Evolutionary conservation across 2,329 filamentous ascomycete species (phyloP).

Genomic region (Sarocladium kiliense): DNA sequence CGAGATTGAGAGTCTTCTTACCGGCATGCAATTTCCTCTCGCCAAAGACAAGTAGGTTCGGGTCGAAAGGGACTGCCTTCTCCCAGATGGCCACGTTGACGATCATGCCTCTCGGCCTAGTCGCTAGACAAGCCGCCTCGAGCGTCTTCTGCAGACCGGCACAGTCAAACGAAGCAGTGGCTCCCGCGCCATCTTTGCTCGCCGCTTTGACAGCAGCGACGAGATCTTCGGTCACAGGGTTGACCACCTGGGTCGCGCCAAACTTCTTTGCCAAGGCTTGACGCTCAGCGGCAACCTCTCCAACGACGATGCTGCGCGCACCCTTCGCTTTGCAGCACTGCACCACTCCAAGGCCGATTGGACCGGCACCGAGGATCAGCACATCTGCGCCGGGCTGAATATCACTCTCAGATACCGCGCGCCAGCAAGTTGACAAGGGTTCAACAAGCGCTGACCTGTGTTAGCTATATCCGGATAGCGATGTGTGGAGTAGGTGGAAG

Average conservation of each 20-base stretch:
- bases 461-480: no score
- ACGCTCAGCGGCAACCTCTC: slow-evolving; percentile 46
- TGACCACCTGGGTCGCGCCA: slow-evolving; percentile 34
- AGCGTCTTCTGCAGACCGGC: slow-evolving; percentile 19
- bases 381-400: slow-evolving; percentile 37
- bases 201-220: slow-evolving; percentile 12
- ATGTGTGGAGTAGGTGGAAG: no score
- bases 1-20: not conserved
- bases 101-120: slow-evolving; percentile 18
- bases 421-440: slow-evolving; percentile 60
- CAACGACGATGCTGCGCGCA: slow-evolving; percentile 50
- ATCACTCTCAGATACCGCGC: slow-evolving; percentile 36
- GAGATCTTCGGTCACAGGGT: slow-evolving; percentile 15
- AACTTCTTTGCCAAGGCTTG: slow-evolving; percentile 47
- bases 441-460: slow-evolving; percentile 60
- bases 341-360: slow-evolving; percentile 56
- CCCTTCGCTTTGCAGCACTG: slow-evolving; percentile 51
- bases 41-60: slow-evolving; percentile 15
- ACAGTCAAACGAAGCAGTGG: slow-evolving; percentile 18
- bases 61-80: slow-evolving; percentile 17
- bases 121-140: slow-evolving; percentile 16
- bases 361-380: slow-evolving; percentile 56
- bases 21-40: slow-evolving; percentile 13
- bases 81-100: slow-evolving; percentile 22
- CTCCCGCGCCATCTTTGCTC: slow-evolving; percentile 15